Conservation (phyloP, 257 asterid genomes). For the Plantago elongata region DNA sequence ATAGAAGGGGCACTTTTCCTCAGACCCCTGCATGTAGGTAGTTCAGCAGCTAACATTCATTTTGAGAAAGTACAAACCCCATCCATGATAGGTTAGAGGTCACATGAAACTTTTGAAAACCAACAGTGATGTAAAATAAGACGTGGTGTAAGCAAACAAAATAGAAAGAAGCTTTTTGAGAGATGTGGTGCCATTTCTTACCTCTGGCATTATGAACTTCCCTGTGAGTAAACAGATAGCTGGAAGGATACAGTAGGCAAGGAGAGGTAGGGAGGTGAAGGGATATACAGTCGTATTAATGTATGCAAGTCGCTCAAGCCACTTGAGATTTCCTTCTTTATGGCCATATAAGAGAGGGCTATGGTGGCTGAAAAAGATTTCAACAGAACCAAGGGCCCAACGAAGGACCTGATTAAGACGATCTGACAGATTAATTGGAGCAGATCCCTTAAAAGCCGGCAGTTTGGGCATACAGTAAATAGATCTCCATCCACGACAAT, state of each 20-base stretch:
- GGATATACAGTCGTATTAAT: constrained; percentile 83
- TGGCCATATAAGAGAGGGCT: constrained; percentile 80
- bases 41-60: no score
- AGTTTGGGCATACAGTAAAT: constrained; percentile 82
- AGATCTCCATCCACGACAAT: constrained; percentile 95
- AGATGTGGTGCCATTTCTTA: constrained; percentile 19
- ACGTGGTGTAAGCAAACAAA: background rate
- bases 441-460: constrained; percentile 88
- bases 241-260: constrained; percentile 87
- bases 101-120: background rate
- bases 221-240: constrained; percentile 90
- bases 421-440: constrained; percentile 88
- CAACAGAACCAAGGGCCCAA: constrained; percentile 95
- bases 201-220: constrained; percentile 94
- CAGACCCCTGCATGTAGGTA: no score
- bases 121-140: background rate
- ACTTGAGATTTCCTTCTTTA: constrained; percentile 79
- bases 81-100: no score
- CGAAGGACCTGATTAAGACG: constrained; percentile 94
- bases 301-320: constrained; percentile 85
- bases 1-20: background rate
- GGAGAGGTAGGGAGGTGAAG: constrained; percentile 83
- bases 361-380: constrained; percentile 85
- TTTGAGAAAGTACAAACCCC: no score
- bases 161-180: background rate